Evolutionary conservation across 305 asterid species (phyloP), one percentile per base, ranked within the genome.

Genomic region (Fraxinus sp.): DNA sequence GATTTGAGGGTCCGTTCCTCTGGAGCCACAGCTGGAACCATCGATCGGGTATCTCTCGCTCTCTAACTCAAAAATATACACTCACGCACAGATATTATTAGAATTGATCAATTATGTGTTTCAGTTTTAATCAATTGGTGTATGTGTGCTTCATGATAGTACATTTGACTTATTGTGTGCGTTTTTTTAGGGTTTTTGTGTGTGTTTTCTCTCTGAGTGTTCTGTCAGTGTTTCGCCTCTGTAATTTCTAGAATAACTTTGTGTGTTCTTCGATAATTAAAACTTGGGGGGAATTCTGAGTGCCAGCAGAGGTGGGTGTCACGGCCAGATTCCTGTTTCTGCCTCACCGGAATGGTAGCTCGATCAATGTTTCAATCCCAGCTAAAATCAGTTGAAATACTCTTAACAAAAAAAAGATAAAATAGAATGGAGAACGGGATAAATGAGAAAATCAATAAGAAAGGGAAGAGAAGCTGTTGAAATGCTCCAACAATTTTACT

Each of bases 1-100:
- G 94, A 91, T 36, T 77, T 92, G 68, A 86, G 55, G 80, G 89
- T 88, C 75, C 97, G 97, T 7, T 35, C 86, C 22, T 88, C 94
- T 22, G 98, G 98, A 10, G 95, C 93, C 6, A 89, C 95, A 10
- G 94, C 92, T 57, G 98, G 98, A 71, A 78, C 82, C 13, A 64
- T 88, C 39, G 97, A 92, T 84, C 88, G 94, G 78, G 98, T 94
- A 87, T 86, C 76, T 84, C 24, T 35, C 37, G 28, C 62, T 83
- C 72, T 62, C 20, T 79, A 28, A 46, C n/a, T 57, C 55, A 36
- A 16, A 14, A 28, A 28, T 7, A 10, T 30, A 24, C 35, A 36
- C 18, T 0, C n/a, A 3, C 5, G 10, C 33, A 64, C 44, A 1
- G 62, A 28, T 39, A 35, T 46, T 57, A 1, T 35, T 30, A 20